These are phyloP conservation scores for Xylogone sp. DNA, from an alignment of 2,329 filamentous ascomycete genomes.

Conservation along the genomic window DNA sequence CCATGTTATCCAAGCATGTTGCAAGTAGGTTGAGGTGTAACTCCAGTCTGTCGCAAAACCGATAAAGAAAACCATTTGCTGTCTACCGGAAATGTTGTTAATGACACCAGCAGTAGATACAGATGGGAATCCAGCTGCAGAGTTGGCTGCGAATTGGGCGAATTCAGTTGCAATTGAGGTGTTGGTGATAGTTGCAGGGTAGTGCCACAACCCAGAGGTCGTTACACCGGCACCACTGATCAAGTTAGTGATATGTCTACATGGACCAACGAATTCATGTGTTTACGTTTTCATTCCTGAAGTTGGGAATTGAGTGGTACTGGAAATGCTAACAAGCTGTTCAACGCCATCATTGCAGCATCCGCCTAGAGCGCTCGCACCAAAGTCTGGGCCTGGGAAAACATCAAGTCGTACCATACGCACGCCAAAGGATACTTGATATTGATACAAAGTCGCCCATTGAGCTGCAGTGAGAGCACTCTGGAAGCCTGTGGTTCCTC, in stretches of 20 bases:
- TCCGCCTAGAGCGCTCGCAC: conserved; percentile 31
- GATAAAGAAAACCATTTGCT: conserved; percentile 62
- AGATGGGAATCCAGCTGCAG: conserved; percentile 26
- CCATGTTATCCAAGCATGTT: conserved; percentile 62
- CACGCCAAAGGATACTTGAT: conserved; percentile 54
- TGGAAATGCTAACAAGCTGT: conserved; percentile 50
- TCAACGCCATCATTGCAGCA: conserved; percentile 46
- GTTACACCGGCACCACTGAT: conserved; percentile 39
- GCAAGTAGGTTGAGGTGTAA: conserved; percentile 51
- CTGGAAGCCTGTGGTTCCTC: conserved; percentile 31
- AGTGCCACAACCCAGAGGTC: conserved; percentile 53
- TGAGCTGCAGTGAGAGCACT: conserved; percentile 46
- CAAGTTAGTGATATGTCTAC: conserved; percentile 1
- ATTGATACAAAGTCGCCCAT: conserved; percentile 52
- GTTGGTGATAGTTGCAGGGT: conserved; percentile 52
- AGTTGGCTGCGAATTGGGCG: conserved; percentile 47
- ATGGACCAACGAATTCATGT: not conserved
- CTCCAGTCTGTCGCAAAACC: conserved; percentile 41
- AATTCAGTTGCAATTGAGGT: conserved; percentile 49
- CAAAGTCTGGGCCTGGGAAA: conserved; percentile 48
- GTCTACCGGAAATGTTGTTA: conserved; percentile 50
- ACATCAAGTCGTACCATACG: conserved; percentile 58
- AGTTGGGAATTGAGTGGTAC: conserved; percentile 47
- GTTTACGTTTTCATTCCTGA: conserved; percentile 46
- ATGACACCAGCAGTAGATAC: conserved; percentile 53